A percentile compares a stretch with the other conserved stretches of the same genome.
Conservation (phyloP, 176 grass and related monocot species). For the Pharus latifolius region DNA sequence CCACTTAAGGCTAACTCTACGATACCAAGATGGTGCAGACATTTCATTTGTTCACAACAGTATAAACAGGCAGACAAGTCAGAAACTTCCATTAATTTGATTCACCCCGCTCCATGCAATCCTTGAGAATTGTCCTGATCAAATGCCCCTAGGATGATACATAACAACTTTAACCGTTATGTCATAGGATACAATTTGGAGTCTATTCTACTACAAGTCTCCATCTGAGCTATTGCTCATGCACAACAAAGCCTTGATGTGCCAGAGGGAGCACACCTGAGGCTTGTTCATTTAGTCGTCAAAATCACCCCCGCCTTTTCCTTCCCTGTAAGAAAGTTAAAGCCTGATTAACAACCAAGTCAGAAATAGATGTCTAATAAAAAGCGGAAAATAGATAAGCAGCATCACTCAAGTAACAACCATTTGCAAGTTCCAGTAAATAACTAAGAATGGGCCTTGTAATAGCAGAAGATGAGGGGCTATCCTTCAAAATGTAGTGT, state of each 20-base stretch:
- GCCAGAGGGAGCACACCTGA: neutral
- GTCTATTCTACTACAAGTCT: neutral
- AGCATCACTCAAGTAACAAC: neutral
- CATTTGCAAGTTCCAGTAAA: neutral
- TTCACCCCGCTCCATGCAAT: no score
- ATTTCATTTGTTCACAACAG: no score
- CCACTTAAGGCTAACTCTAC: no score
- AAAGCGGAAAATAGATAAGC: neutral
- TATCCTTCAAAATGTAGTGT: neutral
- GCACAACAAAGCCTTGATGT: no score
- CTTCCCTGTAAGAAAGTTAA: neutral
- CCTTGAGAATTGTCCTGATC: no score
- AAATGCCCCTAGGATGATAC: neutral
- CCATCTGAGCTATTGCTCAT: neutral
- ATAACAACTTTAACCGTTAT: neutral
- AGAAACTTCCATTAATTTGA: neutral
- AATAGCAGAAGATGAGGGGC: no score
- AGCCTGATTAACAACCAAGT: no score
- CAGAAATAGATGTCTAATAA: no score
- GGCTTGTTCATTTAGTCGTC: neutral
- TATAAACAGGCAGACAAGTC: neutral
- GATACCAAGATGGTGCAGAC: no score
- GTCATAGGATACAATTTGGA: neutral
- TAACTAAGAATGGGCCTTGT: neutral
- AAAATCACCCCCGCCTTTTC: conserved; percentile 17